Conservation (phyloP, 2,329 filamentous ascomycete genomes). For the Arthrobotrys pseudoclavata region DNA sequence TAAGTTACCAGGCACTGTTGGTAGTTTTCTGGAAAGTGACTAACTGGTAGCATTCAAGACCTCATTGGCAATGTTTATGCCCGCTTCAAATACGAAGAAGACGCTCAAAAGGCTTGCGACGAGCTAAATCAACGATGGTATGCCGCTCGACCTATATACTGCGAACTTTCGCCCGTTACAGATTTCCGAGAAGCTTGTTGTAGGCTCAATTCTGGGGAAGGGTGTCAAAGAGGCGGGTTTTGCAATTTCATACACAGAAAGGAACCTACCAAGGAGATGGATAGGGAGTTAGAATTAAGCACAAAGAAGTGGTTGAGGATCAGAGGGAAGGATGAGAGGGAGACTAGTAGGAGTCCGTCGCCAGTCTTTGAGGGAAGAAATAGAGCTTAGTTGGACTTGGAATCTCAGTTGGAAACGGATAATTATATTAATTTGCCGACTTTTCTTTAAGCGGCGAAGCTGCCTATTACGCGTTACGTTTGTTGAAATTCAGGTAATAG, state of each 20-base stretch:
- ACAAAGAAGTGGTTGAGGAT: slow-evolving; percentile 97
- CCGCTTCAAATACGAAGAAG: slow-evolving; percentile 99
- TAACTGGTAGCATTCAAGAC: slow-evolving; percentile 70
- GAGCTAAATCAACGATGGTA: slow-evolving; percentile 96
- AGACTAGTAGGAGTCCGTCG: slow-evolving; percentile 69
- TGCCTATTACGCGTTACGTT: slow-evolving; percentile 14
- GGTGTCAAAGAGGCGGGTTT: slow-evolving; percentile 94
- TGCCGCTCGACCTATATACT: slow-evolving; percentile 95
- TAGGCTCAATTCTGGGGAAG: slow-evolving; percentile 91
- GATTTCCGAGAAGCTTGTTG: slow-evolving; percentile 99
- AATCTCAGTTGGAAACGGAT: not conserved
- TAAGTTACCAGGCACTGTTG: no score
- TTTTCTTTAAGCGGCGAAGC: not conserved
- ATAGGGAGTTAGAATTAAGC: slow-evolving; percentile 84
- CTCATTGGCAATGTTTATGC: slow-evolving; percentile 99
- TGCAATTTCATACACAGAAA: slow-evolving; percentile 99
- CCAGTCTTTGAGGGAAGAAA: slow-evolving; percentile 33
- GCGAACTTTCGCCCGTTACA: slow-evolving; percentile 95
- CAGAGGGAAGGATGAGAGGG: slow-evolving; percentile 85
- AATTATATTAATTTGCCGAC: slow-evolving; percentile 9
- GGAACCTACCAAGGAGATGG: slow-evolving; percentile 89
- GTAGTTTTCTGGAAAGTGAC: no score
- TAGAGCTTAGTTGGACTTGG: not conserved
- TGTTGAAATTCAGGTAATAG: slow-evolving; percentile 45
- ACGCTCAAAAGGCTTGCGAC: slow-evolving; percentile 92